A percentile compares a stretch with the other conserved stretches of the same genome.
Evolutionary conservation across 2,329 filamentous ascomycete genomes (phyloP).

Genomic region (Celoporthe dispersa): DNA sequence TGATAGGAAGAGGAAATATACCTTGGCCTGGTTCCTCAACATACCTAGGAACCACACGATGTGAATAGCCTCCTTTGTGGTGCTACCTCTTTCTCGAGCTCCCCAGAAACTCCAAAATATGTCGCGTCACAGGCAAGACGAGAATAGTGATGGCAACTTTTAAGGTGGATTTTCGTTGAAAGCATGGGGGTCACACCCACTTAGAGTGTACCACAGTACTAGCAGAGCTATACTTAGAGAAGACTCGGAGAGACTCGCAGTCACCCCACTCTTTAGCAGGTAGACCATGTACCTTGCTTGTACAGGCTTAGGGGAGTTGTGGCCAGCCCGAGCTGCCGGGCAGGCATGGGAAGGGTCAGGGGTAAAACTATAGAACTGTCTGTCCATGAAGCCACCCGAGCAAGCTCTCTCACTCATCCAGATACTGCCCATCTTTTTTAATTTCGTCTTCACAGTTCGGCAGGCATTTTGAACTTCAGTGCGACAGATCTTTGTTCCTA

Average conservation of each 20-base stretch:
- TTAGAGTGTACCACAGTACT: not conserved
- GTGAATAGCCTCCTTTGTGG: constrained; percentile 3
- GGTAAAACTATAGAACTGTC: constrained; percentile 10
- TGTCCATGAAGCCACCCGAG: not conserved
- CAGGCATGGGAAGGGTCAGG: constrained; percentile 8
- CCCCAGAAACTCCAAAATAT: not conserved
- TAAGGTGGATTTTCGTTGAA: not conserved
- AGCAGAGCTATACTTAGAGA: not conserved
- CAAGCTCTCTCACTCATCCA: not conserved
- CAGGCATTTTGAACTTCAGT: not conserved
- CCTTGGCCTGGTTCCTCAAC: constrained; percentile 28
- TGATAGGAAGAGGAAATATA: constrained; percentile 5
- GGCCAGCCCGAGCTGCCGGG: not conserved
- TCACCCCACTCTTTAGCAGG: not conserved
- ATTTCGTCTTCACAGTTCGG: not conserved
- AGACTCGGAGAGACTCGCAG: not conserved
- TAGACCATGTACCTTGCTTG: not conserved
- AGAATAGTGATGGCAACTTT: constrained; percentile 20
- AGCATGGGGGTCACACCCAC: not conserved
- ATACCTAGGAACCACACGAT: constrained; percentile 9
- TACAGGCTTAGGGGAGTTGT: not conserved
- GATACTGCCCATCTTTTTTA: not conserved
- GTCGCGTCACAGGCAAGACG: constrained; percentile 7
- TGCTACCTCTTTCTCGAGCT: not conserved
- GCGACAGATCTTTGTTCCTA: not conserved